Evolutionary conservation across 192 early-diverging fungal genomes (phyloP).

Genomic region (Jimgerdemannia lactiflua): DNA sequence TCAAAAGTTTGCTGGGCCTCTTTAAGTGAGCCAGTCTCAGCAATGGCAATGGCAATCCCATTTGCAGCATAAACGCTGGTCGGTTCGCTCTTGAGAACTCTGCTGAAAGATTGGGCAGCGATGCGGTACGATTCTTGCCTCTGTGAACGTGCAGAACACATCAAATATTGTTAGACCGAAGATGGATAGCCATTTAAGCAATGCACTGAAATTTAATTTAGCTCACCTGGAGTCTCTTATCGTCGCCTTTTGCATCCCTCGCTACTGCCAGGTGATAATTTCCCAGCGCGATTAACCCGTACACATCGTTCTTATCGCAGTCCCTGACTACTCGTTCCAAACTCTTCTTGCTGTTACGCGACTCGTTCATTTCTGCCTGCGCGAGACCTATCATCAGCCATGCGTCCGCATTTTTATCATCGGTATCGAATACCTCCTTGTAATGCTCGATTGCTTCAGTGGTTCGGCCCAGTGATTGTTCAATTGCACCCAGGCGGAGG

Average conservation of each 20-base stretch:
- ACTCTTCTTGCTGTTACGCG: slow-evolving; percentile 64
- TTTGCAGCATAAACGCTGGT: slow-evolving; percentile 78
- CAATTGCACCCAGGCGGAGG: slow-evolving; percentile 75
- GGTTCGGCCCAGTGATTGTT: slow-evolving; percentile 44
- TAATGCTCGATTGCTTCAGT: slow-evolving; percentile 61
- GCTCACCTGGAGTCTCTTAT: slow-evolving; percentile 8
- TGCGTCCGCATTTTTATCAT: slow-evolving; percentile 56
- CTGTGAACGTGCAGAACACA: not conserved
- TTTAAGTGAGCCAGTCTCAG: slow-evolving; percentile 57
- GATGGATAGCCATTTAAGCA: not conserved
- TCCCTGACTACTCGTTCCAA: slow-evolving; percentile 78
- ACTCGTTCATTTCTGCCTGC: slow-evolving; percentile 56
- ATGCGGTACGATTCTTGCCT: slow-evolving; percentile 55
- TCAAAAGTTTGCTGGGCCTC: slow-evolving; percentile 69
- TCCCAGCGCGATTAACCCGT: slow-evolving; percentile 76
- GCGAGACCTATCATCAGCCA: slow-evolving; percentile 74
- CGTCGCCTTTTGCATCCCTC: slow-evolving; percentile 44
- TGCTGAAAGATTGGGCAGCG: slow-evolving; percentile 82
- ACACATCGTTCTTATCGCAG: slow-evolving; percentile 74
- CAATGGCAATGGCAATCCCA: slow-evolving; percentile 82
- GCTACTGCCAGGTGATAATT: slow-evolving; percentile 76
- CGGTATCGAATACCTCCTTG: slow-evolving; percentile 57
- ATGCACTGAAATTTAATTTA: not conserved
- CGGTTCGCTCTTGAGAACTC: slow-evolving; percentile 64
- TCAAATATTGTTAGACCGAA: not conserved